A percentile compares a stretch with the other conserved stretches of the same genome.
Evolutionary conservation across 306 rosid genomes (phyloP).

Genomic region (Macrotyloma uniflorum): DNA sequence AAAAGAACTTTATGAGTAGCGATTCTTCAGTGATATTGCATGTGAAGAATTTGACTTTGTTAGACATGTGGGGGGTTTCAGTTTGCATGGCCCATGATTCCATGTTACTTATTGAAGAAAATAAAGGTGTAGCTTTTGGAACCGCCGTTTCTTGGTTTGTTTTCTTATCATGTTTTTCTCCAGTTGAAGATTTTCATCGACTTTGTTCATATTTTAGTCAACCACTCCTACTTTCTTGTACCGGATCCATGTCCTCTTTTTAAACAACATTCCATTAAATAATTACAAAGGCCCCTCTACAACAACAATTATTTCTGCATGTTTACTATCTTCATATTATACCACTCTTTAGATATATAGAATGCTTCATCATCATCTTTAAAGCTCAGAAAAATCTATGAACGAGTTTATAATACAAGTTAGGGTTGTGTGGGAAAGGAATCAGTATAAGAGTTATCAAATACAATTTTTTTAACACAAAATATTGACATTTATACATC

Average conservation of each 20-base stretch:
- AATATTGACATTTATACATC: too few species aligned
- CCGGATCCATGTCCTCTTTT: conserved; percentile 10
- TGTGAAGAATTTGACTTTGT: conserved; percentile 21
- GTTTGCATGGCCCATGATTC: conserved; percentile 34
- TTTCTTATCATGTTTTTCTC: conserved; percentile 23
- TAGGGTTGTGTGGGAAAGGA: too few species aligned
- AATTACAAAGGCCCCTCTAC: neutral
- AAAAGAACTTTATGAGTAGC: neutral
- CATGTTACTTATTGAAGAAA: conserved; percentile 26
- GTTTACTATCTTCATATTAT: too few species aligned
- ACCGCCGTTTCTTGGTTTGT: conserved; percentile 23
- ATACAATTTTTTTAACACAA: too few species aligned
- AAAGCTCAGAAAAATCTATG: too few species aligned
- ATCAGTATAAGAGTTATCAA: too few species aligned
- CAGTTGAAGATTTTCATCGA: conserved; percentile 12
- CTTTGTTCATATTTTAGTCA: neutral
- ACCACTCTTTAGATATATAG: too few species aligned
- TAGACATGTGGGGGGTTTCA: conserved; percentile 3
- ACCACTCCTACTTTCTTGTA: conserved; percentile 24
- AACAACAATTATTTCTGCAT: too few species aligned
- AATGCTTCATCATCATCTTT: too few species aligned
- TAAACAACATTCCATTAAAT: neutral
- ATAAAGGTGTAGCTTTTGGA: neutral
- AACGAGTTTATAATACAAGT: too few species aligned
- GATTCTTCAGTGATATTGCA: neutral